phyloP scores from a whole-genome alignment of 352 stramenopile genomes.

The Phytophthora capsici region DNA sequence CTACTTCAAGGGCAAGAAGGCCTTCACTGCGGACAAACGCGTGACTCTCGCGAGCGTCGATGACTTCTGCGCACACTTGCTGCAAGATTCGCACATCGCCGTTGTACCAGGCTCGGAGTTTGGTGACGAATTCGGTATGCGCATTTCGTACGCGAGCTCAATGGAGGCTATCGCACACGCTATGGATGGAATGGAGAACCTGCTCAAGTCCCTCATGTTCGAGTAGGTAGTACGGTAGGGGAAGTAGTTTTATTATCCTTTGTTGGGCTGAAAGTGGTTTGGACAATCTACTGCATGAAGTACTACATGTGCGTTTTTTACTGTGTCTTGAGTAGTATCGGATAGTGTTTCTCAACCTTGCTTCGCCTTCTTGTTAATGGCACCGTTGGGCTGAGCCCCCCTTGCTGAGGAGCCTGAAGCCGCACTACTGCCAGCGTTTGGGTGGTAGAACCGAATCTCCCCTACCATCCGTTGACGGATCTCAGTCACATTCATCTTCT shows the following conservation, averaged over 20 bases:
- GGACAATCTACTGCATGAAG: neutral
- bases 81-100: conserved; percentile 92
- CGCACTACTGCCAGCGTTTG: conserved; percentile 32
- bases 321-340: conserved; percentile 9
- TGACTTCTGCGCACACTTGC: conserved; percentile 93
- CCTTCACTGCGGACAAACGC: conserved; percentile 42
- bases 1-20: conserved; percentile 77
- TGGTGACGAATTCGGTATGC: conserved; percentile 92
- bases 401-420: conserved; percentile 13
- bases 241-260: too few species aligned
- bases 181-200: conserved; percentile 70
- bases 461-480: conserved; percentile 84
- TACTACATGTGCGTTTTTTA: conserved; percentile 29
- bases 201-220: conserved; percentile 57
- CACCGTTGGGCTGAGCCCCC: conserved; percentile 23
- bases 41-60: conserved; percentile 58
- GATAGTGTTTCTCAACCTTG: conserved; percentile 25
- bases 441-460: conserved; percentile 85
- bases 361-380: conserved; percentile 45
- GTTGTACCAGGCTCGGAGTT: conserved; percentile 96
- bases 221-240: neutral
- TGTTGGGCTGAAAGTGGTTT: too few species aligned
- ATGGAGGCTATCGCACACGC: conserved; percentile 70
- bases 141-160: conserved; percentile 81
- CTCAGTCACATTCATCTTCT: conserved; percentile 81